Base-by-base conservation (phyloP, 257 asterid genomes). In the Jacaranda copaia region DNA sequence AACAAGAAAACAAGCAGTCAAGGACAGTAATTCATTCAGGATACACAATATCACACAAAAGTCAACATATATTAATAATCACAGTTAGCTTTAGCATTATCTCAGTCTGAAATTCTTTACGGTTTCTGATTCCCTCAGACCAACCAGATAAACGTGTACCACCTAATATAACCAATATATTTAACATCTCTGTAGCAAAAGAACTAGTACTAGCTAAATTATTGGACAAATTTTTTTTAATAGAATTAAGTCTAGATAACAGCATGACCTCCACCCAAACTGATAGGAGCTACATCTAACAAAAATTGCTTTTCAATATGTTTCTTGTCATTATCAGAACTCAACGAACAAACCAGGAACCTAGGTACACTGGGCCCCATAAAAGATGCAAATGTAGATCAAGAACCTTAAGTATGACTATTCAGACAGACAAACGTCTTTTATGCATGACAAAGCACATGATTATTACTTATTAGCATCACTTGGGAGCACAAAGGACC, bases 1-100 rank as follows among this genome's bases (percentile, higher is more conserved):
- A 48, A 74, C 10, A 67, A 39, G 62, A 63, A 55, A 61, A 59
- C 61, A 6, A 20, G 45, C 65, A 51, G 65, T 70, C 58, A 62
- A 7, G n/a, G 40, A 76, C 19, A 57, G 70, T 52, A 7, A 67
- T 19, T 19, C 19, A 13, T 4, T 65, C 58, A 65, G n/a, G 49
- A 19, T 25, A 45, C 59, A 20, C 46, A n/a, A 19, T 12, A 16
- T 49, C 5, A 49, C 4, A 13, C 55, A 49, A 0, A 49, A 49
- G 16, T 14, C 20, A 53, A 53, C 25, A 53, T 20, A 53, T 53
- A 53, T 5, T 5, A 15, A 4, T n/a, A 53, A 5, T 4, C 10
- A 5, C 2, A 53, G 1, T 53, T 53, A 48, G 53, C 53, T 48
- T 11, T 53, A 0, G n/a, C 8, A 53, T 53, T 10, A 53, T 53